A percentile compares a stretch with the other conserved stretches of the same genome.
Evolutionary conservation across 345 rosid species (phyloP).

Genomic region (Xanthoceras sorbifolium): DNA sequence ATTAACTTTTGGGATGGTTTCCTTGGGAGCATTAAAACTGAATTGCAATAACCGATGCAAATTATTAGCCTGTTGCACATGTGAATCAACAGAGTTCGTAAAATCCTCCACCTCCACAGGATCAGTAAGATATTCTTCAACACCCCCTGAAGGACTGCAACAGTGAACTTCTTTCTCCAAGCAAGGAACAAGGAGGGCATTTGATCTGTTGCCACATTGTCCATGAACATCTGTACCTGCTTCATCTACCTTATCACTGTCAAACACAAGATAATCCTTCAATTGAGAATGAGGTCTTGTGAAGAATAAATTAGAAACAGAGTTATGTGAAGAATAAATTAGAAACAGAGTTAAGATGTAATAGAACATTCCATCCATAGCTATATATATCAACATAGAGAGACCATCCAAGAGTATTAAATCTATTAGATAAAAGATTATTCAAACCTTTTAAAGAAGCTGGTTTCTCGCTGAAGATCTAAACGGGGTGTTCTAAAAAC

Average conservation of each 20-base stretch:
- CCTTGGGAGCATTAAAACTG: conserved; percentile 1
- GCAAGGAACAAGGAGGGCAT: conserved; percentile 7
- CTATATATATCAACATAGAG: background rate
- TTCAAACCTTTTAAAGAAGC: conserved; percentile 29
- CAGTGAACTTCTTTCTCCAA: conserved; percentile 18
- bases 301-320: background rate
- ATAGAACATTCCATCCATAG: background rate
- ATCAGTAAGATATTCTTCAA: conserved; percentile 32
- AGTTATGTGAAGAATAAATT: background rate
- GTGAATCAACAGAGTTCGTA: background rate
- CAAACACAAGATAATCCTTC: conserved; percentile 13
- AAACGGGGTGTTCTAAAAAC: conserved; percentile 39
- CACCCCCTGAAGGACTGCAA: conserved; percentile 20
- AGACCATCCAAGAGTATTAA: background rate
- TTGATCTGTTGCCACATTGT: background rate
- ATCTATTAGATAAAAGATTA: background rate
- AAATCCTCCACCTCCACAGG: conserved; percentile 20
- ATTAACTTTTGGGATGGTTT: conserved; percentile 2
- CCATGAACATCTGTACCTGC: conserved; percentile 17
- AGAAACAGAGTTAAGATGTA: background rate
- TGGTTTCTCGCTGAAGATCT: conserved; percentile 17
- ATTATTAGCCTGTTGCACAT: background rate
- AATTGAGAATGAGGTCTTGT: background rate
- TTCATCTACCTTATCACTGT: conserved; percentile 26
- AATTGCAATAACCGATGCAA: background rate